Percentiles rank a stretch among this genome's conserved stretches.
These are phyloP conservation scores for Ceratorhiza oryzae-sativae DNA, from an alignment of 1,284 basidiomycete genomes.

Conservation along the genomic window DNA sequence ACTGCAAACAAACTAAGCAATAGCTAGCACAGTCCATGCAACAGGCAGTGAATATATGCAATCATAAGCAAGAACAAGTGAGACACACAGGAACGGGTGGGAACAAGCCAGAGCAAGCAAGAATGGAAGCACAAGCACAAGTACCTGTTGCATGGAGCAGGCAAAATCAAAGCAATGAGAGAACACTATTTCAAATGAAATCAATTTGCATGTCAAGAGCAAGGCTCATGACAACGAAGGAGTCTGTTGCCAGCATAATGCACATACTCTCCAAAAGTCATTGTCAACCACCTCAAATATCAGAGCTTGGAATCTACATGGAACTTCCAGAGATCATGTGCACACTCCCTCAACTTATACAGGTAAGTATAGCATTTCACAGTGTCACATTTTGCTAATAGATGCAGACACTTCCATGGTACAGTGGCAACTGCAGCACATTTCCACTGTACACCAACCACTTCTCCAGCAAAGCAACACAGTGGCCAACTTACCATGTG, in stretches of 20 bases:
- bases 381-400: neutral
- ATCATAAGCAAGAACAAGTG: no score
- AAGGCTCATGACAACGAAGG: no score
- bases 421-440: neutral
- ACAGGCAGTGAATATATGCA: no score
- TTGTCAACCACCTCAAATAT: neutral
- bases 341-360: neutral
- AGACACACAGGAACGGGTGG: no score
- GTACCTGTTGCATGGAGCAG: no score
- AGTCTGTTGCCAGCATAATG: neutral
- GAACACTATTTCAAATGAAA: no score
- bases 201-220: no score
- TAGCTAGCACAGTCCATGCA: no score
- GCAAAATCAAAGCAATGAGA: no score
- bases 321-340: neutral
- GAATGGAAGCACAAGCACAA: no score
- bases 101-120: no score
- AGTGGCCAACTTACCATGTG: slow-evolving; percentile 1
- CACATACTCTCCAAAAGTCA: neutral
- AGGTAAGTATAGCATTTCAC: neutral
- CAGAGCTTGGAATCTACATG: neutral
- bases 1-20: no score
- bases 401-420: neutral
- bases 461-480: neutral
- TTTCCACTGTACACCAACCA: neutral